A percentile compares a stretch with the other conserved stretches of the same genome.
Conservation (phyloP, 768 basidiomycete species). For the Hypsizygus marmoreus region DNA sequence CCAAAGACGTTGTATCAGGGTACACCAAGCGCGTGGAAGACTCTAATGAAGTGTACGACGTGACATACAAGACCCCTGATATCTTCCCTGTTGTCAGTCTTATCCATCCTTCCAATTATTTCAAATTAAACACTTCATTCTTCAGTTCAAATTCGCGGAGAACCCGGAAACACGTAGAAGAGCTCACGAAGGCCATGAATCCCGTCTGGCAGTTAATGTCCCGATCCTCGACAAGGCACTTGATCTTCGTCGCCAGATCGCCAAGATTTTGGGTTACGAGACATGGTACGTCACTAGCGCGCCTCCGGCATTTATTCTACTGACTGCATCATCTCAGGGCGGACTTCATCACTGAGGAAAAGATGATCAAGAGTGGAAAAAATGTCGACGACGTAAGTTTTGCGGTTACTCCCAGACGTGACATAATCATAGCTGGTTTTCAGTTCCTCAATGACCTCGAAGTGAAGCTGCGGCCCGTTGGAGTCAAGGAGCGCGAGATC, state of each 20-base stretch:
- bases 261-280: slow-evolving; percentile 66
- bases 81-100: slow-evolving; percentile 70
- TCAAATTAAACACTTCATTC: background rate
- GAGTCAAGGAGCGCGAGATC: slow-evolving; percentile 60
- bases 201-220: slow-evolving; percentile 67
- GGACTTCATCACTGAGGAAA: slow-evolving; percentile 80
- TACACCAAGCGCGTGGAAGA: slow-evolving; percentile 67
- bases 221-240: slow-evolving; percentile 70
- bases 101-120: background rate
- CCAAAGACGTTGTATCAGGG: slow-evolving; percentile 76
- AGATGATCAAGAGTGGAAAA: slow-evolving; percentile 78
- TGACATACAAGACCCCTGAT: slow-evolving; percentile 83
- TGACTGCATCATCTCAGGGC: slow-evolving; percentile 42
- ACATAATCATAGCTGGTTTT: slow-evolving; percentile 5
- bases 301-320: background rate
- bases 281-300: slow-evolving; percentile 65
- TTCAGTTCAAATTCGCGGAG: slow-evolving; percentile 79
- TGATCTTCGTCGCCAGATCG: slow-evolving; percentile 69
- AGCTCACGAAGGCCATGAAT: slow-evolving; percentile 70
- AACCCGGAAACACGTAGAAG: slow-evolving; percentile 66
- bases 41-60: slow-evolving; percentile 61
- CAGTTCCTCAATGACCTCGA: slow-evolving; percentile 83
- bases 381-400: slow-evolving; percentile 53
- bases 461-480: slow-evolving; percentile 72
- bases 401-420: background rate